phyloP scores from a whole-genome alignment of 169 alveolate species.

The Babesia ovata region DNA sequence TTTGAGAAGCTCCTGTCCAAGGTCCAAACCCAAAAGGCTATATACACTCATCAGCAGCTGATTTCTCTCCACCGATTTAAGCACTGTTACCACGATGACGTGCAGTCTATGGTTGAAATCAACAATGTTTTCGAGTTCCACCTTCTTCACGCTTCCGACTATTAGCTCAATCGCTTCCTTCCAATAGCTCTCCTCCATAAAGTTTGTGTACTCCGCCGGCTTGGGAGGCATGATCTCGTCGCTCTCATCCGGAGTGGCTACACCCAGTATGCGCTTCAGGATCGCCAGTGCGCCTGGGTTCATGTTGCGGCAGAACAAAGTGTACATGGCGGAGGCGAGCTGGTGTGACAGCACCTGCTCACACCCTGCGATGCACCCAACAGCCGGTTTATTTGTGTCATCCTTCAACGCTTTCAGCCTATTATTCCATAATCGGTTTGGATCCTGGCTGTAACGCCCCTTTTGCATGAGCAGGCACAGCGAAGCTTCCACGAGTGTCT shows the following conservation, averaged over 20 bases:
- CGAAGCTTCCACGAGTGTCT: slow-evolving; percentile 40
- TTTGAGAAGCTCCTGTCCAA: not conserved
- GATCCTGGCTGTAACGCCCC: slow-evolving; percentile 14
- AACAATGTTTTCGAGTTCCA: slow-evolving; percentile 13
- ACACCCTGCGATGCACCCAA: slow-evolving; percentile 4
- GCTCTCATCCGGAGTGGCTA: not conserved
- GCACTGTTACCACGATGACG: not conserved
- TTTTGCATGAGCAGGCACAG: slow-evolving; percentile 22
- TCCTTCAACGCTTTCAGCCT: slow-evolving; percentile 7
- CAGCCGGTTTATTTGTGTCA: slow-evolving; percentile 1
- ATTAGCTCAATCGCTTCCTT: slow-evolving; percentile 2
- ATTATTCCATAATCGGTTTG: not conserved
- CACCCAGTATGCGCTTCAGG: not conserved
- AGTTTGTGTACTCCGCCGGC: not conserved
- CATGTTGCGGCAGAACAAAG: slow-evolving; percentile 17
- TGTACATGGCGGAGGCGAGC: slow-evolving; percentile 17
- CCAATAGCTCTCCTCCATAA: not conserved
- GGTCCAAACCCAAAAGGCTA: slow-evolving; percentile 2
- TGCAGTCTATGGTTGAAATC: not conserved
- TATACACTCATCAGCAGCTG: slow-evolving; percentile 8
- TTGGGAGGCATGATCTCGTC: not conserved
- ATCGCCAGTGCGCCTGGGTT: slow-evolving; percentile 1
- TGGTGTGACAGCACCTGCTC: slow-evolving; percentile 18
- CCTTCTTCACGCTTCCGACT: slow-evolving; percentile 17
- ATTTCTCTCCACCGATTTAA: not conserved